Percentiles rank a stretch among this genome's conserved stretches.
Conservation (phyloP, 305 asterid species). For the Rubia peregrina region DNA sequence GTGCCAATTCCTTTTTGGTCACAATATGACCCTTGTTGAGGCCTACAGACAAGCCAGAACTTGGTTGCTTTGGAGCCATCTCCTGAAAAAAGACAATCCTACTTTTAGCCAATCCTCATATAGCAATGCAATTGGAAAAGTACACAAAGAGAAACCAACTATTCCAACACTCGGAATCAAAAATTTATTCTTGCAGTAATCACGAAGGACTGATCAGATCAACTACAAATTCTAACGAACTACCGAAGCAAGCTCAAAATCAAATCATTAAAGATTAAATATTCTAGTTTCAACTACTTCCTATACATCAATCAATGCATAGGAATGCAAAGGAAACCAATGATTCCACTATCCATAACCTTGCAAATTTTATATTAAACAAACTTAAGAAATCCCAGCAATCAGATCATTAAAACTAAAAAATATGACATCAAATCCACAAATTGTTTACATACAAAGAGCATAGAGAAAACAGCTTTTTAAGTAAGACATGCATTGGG, state of each 20-base stretch:
- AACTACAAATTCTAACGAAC: background rate
- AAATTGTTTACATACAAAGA: background rate
- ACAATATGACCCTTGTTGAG: conserved; percentile 24
- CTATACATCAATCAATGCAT: background rate
- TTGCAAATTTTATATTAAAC: no score
- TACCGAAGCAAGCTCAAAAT: background rate
- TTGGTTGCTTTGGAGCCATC: conserved; percentile 28
- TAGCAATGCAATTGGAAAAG: background rate
- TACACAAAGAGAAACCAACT: background rate
- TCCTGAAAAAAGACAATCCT: conserved; percentile 5
- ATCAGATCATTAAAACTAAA: background rate
- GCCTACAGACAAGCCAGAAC: conserved; percentile 26
- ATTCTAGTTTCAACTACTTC: background rate
- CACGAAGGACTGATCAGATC: background rate
- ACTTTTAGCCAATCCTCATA: background rate
- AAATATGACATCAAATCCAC: background rate
- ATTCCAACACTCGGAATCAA: background rate
- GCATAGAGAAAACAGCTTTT: background rate
- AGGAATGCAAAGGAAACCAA: background rate
- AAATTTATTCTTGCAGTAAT: background rate
- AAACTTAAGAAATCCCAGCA: background rate
- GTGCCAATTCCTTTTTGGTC: conserved; percentile 24
- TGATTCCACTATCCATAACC: background rate
- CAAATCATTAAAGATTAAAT: background rate
- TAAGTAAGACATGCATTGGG: background rate